Evolutionary conservation across 1,284 basidiomycete species (phyloP).

Genomic region (Melanopsichium pennsylvanicum): DNA sequence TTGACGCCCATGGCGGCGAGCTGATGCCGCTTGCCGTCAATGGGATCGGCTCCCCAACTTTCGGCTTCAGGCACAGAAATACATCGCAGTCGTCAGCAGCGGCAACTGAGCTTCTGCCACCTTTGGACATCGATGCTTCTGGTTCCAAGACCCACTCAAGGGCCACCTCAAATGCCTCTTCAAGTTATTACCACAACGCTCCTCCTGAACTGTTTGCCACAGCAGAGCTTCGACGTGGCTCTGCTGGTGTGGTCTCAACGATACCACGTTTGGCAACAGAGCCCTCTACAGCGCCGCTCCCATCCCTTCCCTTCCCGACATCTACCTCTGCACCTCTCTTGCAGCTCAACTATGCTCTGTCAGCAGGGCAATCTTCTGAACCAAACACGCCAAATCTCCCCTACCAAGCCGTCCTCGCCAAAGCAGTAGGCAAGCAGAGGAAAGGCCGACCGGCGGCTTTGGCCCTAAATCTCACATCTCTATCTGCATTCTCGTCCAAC

Average conservation of each 20-base stretch:
- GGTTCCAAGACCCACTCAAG: background rate
- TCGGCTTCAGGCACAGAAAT: slow-evolving; percentile 7
- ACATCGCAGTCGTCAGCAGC: slow-evolving; percentile 13
- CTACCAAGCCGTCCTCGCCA: slow-evolving; percentile 27
- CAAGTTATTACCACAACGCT: slow-evolving; percentile 4
- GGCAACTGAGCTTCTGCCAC: slow-evolving; percentile 17
- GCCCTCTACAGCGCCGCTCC: slow-evolving; percentile 19
- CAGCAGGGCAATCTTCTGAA: slow-evolving; percentile 10
- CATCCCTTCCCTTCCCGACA: slow-evolving; percentile 21
- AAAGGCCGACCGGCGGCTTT: slow-evolving; percentile 39
- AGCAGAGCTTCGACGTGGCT: slow-evolving; percentile 10
- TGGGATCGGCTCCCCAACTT: slow-evolving; percentile 25
- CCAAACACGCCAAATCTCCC: slow-evolving; percentile 26
- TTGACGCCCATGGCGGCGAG: no score
- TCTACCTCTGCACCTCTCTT: slow-evolving; percentile 10
- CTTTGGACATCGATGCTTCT: slow-evolving; percentile 9
- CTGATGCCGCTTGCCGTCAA: no score
- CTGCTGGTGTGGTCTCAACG: background rate
- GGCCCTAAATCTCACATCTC: slow-evolving; percentile 17
- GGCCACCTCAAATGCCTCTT: slow-evolving; percentile 11
- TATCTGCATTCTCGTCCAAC: slow-evolving; percentile 9
- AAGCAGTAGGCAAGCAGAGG: slow-evolving; percentile 27
- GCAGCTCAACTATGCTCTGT: background rate
- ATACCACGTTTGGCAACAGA: slow-evolving; percentile 1
- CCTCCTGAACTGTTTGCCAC: background rate